Evolutionary conservation across 2,329 filamentous ascomycete genomes (phyloP).

Genomic region (Fusarium poae): DNA sequence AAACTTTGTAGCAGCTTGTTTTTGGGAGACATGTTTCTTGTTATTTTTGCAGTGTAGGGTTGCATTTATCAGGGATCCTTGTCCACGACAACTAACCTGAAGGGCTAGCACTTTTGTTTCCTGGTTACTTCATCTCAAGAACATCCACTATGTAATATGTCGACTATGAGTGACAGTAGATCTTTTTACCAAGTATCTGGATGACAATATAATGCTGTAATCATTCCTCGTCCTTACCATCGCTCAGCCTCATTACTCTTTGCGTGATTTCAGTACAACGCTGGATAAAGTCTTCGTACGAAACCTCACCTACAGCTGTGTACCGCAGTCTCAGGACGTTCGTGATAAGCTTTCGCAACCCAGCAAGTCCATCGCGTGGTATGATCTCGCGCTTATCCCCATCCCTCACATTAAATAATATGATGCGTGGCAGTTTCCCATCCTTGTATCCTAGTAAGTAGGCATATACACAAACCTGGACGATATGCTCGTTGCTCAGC

Average conservation of each 20-base stretch:
- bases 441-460: slow-evolving; percentile 32
- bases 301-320: slow-evolving; percentile 9
- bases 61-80: slow-evolving; percentile 7
- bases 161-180: too few relatives aligned
- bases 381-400: slow-evolving; percentile 46
- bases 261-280: slow-evolving; percentile 11
- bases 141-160: not conserved
- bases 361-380: slow-evolving; percentile 11
- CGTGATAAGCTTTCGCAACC: slow-evolving; percentile 29
- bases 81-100: not conserved
- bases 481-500: slow-evolving; percentile 44
- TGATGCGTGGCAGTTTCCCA: slow-evolving; percentile 28
- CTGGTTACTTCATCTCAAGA: not conserved
- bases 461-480: slow-evolving; percentile 49
- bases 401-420: slow-evolving; percentile 49
- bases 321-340: slow-evolving; percentile 41
- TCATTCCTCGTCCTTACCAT: not conserved
- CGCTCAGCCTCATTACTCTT: slow-evolving; percentile 16
- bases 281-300: slow-evolving; percentile 31
- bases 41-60: not conserved
- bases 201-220: not conserved
- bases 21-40: not conserved
- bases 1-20: slow-evolving; percentile 1
- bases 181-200: not conserved
- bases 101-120: not conserved